Base-by-base conservation (phyloP, 768 basidiomycete genomes). In the Pholiota molesta region DNA sequence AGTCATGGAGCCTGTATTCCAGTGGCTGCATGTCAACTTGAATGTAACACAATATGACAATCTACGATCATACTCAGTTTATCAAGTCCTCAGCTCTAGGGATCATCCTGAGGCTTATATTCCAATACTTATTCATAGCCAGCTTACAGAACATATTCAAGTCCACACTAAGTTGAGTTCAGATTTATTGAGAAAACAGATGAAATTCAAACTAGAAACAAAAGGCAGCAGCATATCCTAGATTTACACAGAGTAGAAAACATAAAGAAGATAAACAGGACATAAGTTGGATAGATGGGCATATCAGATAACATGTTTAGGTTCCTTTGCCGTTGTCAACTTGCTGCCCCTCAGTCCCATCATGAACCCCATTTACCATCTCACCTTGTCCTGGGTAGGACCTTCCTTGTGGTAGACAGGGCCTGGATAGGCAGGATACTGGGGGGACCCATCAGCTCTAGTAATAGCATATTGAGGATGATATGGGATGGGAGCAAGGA, bases 381-480 rank as follows among this genome's bases (percentile, higher is more conserved):
- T 68, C 65, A 64, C 54, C 64, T 64, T 68, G 61, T 57, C 59
- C 66, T 63, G 54, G 61, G 44, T 55, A 57, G 66, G 55, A 52
- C 66, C 59, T 17, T 60, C 64, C 55, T 71, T 73, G 51, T 62
- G 67, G 57, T 65, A 67, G 26, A 69, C 55, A 31, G 66, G 59
- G 35, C 62, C 61, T n/a, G 61, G 42, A 55, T 65, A 70, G 49
- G 62, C 45, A 52, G 69, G 47, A 61, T 70, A 70, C 63, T 71
- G 70, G 67, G 68, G 58, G 63, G 64, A 60, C 51, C 72, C 72
- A 65, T 77, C 73, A 55, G 71, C 70, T 62, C 73, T 70, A 60
- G 73, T 67, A 42, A 74, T 60, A 53, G 74, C 58, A 64, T 74
- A 73, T 59, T 71, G 73, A 60, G 73, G 70, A 54, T 65, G 67